Evolutionary conservation across 2,329 filamentous ascomycete species (phyloP), one percentile per base, ranked within the genome.

Genomic region (Xylariaceae sp.): DNA sequence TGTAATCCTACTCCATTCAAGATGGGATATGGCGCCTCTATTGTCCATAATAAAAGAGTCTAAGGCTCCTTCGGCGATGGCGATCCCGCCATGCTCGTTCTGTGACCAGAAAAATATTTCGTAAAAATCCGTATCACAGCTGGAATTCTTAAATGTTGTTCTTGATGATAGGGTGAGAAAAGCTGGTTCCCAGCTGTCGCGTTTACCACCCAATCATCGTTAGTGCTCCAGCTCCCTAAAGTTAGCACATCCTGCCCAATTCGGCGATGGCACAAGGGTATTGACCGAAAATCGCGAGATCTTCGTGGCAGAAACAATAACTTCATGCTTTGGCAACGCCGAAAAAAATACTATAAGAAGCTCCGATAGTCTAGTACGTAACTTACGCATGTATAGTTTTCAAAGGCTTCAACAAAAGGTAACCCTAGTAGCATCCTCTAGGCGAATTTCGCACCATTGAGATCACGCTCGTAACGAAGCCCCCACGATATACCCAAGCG

Each of bases 191-290:
- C 26, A 37, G 16, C 49, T 3, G 5, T 49, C 39, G 53, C 58
- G 58, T 60, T 60, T 57, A 29, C 26, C 28, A 47, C 8, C 58
- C 58, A 60, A 60, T 60, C 58, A 58, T 29, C 40, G 34, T 26
- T 12, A 6, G 19, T 19, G 17, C 40, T 11, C 2, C 12, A 9
- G 12, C 21, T 37, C 24, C 23, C 7, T n/a, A n/a, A n/a, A n/a
- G n/a, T n/a, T n/a, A 5, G 28, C 17, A 37, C 24, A 33, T 40
- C 31, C 23, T 29, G 9, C 34, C 37, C 2, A 29, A 24, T 44
- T 34, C 52, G 29, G 29, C 17, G 28, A 49, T 48, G 40, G 7
- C 36, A 16, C n/a, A n/a, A n/a, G n/a, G n/a, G n/a, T n/a, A n/a
- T n/a, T n/a, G n/a, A n/a, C n/a, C n/a, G n/a, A n/a, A 17, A 17